Conservation (phyloP, 768 basidiomycete genomes). For the Lactifluus piperatus region DNA sequence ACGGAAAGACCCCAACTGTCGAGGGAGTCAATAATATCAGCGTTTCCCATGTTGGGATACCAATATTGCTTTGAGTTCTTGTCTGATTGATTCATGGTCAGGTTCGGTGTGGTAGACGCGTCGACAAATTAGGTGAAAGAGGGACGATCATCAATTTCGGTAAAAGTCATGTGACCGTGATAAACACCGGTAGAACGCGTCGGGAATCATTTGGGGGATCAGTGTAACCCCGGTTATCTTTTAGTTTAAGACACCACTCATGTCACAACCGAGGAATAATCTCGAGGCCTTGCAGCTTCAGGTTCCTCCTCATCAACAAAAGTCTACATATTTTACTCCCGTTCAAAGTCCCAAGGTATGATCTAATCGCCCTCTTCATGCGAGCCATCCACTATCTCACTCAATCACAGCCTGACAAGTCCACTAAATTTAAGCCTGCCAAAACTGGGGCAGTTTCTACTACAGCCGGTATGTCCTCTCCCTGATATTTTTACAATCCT, state of each 20-base stretch:
- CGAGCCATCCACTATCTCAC: background rate
- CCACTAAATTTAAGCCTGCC: conserved; percentile 20
- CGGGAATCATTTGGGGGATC: too few species aligned
- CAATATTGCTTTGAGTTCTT: conserved; percentile 31
- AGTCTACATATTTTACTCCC: conserved; percentile 7
- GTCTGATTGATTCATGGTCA: conserved; percentile 10
- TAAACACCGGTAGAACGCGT: conserved; percentile 2
- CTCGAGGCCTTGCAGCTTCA: conserved; percentile 19
- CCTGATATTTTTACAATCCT: background rate
- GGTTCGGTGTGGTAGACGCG: too few species aligned
- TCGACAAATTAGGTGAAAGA: too few species aligned
- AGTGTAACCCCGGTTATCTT: too few species aligned
- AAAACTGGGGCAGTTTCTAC: background rate
- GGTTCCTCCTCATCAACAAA: conserved; percentile 4
- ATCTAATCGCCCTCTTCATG: background rate
- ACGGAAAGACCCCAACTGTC: conserved; percentile 61
- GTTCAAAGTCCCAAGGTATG: conserved; percentile 10
- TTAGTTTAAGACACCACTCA: conserved; percentile 1
- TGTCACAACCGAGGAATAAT: conserved; percentile 21
- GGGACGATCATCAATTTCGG: too few species aligned
- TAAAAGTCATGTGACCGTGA: conserved; percentile 3
- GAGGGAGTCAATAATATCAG: conserved; percentile 58
- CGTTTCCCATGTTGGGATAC: conserved; percentile 58
- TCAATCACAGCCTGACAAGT: background rate
- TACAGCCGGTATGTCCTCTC: background rate